Evolutionary conservation across 2,329 filamentous ascomycete genomes (phyloP).

Genomic region (Cladosporium velox): DNA sequence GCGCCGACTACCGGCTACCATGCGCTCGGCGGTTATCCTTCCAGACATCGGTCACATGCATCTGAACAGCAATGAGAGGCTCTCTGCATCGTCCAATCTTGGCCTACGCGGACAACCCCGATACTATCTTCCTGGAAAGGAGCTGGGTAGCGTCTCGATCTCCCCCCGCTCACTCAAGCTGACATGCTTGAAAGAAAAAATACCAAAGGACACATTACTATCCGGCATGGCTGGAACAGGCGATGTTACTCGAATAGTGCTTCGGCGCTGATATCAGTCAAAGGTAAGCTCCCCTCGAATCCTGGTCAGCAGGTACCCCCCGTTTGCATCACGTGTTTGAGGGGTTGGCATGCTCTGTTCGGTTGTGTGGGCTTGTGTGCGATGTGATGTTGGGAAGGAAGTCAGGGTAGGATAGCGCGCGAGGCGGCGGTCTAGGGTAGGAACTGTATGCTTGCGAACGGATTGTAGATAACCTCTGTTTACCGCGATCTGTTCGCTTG

Average conservation of each 20-base stretch:
- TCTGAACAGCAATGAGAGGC: not conserved
- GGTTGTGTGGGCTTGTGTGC: not conserved
- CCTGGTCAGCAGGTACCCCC: not conserved
- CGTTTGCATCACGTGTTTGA: not conserved
- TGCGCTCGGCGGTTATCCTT: not conserved
- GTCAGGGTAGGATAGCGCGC: not conserved
- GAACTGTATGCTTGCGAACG: not conserved
- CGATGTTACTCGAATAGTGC: not conserved
- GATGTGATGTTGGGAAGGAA: not conserved
- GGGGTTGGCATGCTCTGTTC: not conserved
- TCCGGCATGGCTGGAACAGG: not conserved
- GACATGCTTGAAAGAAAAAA: not conserved
- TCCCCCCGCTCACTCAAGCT: not conserved
- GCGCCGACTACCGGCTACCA: not conserved
- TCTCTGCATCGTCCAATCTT: not conserved
- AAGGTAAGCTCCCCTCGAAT: not conserved
- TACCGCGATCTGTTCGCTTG: not conserved
- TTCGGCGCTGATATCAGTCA: not conserved
- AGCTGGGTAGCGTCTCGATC: not conserved
- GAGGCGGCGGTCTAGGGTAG: slow-evolving; percentile 1
- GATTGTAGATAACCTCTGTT: not conserved
- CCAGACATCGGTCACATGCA: not conserved
- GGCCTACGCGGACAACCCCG: not conserved
- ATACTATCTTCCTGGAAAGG: not conserved
- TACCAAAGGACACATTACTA: not conserved